phyloP scores from a whole-genome alignment of 2,329 filamentous ascomycete genomes.

The Corniculantispora saksenae region DNA sequence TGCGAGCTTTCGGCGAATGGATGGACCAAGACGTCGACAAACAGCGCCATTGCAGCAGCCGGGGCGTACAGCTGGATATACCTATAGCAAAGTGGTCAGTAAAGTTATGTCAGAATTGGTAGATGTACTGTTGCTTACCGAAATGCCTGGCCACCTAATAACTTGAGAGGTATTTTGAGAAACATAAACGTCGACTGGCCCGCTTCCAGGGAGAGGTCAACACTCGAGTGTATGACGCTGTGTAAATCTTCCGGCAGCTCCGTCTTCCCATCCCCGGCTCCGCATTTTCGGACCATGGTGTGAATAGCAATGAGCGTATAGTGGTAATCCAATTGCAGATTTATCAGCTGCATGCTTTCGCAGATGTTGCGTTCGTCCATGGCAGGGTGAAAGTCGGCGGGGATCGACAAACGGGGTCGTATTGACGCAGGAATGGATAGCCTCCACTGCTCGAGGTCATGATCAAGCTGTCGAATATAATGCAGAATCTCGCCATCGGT shows the following conservation, averaged over 20 bases:
- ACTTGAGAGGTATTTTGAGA: constrained; percentile 3
- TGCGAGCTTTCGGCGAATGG: neutral
- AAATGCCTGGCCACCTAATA: neutral
- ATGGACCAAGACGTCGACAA: constrained; percentile 21
- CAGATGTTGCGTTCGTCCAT: neutral
- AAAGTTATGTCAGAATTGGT: neutral
- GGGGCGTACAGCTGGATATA: constrained; percentile 17
- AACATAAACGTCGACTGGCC: constrained; percentile 25
- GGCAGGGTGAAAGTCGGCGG: neutral
- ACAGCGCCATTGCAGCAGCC: constrained; percentile 21
- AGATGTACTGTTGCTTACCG: neutral
- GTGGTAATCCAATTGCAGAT: constrained; percentile 25
- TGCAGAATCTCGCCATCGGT: constrained; percentile 28
- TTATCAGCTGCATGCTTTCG: constrained; percentile 7
- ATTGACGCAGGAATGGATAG: constrained; percentile 25
- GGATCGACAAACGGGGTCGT: constrained; percentile 12
- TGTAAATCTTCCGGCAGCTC: constrained; percentile 25
- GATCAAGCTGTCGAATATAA: constrained; percentile 31
- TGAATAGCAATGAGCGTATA: constrained; percentile 24
- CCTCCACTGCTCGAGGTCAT: constrained; percentile 36
- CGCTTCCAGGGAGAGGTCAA: constrained; percentile 27
- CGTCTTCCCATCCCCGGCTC: constrained; percentile 11
- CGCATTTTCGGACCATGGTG: constrained; percentile 25
- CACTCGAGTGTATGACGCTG: constrained; percentile 27
- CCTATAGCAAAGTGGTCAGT: neutral